phyloP scores from a whole-genome alignment of 805 yeast genomes.

The Cyberlindnera nakhonratchasimensis region DNA sequence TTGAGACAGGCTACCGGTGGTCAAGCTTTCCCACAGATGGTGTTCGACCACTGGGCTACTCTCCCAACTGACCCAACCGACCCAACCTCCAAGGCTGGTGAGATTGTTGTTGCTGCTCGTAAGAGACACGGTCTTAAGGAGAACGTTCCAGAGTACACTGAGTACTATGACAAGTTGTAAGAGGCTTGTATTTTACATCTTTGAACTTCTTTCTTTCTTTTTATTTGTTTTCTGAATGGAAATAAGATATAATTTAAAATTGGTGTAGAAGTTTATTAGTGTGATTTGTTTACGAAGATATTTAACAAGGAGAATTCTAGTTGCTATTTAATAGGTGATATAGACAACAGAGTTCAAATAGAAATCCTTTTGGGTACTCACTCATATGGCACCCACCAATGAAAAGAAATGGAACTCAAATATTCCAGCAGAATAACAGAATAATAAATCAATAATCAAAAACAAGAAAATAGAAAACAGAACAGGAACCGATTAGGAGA shows the following conservation, averaged over 20 bases:
- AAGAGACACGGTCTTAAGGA: constrained; percentile 97
- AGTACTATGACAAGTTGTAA: constrained; percentile 92
- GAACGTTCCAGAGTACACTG: constrained; percentile 98
- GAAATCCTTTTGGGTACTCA: no score
- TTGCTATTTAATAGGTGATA: no score
- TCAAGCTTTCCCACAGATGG: constrained; percentile 99
- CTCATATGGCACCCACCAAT: no score
- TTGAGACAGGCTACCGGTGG: constrained; percentile 99
- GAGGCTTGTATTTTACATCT: constrained; percentile 8
- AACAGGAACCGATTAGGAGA: no score
- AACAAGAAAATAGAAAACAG: no score
- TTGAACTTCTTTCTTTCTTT: constrained; percentile 6
- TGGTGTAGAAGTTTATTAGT: not conserved
- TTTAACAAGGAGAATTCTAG: no score
- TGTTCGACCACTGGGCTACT: constrained; percentile 97
- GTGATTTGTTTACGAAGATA: no score
- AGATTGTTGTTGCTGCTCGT: constrained; percentile 66
- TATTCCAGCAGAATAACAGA: no score
- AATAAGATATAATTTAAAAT: constrained; percentile 13
- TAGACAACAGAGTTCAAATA: no score
- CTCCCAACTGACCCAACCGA: constrained; percentile 92
- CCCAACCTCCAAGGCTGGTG: constrained; percentile 70
- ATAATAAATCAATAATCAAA: no score
- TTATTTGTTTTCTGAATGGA: constrained; percentile 2
- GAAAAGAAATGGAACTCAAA: no score